These are phyloP conservation scores for Saccharomycopsis vini DNA, from an alignment of 805 yeast genomes.

Conservation along the genomic window DNA sequence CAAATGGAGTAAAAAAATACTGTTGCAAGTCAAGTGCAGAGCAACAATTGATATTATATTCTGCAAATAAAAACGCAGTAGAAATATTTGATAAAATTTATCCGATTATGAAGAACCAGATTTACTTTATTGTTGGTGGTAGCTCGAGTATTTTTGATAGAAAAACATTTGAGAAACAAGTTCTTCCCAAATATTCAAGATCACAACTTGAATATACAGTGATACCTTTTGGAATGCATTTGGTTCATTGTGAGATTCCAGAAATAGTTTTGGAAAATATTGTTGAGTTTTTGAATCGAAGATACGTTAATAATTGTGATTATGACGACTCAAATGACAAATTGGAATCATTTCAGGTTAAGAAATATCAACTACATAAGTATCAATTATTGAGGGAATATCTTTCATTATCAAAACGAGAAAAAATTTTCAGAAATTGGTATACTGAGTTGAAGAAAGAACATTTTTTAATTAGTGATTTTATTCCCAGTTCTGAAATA, in stretches of 20 bases:
- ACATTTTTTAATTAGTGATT: no score
- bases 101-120: not conserved
- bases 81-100: not conserved
- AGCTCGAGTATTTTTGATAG: not conserved
- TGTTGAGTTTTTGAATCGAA: no score
- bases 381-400: no score
- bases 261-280: no score
- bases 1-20: not conserved
- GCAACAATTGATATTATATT: constrained; percentile 2
- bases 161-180: not conserved
- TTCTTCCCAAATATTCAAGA: not conserved
- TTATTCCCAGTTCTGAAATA: no score
- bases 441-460: no score
- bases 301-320: no score
- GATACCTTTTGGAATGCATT: not conserved
- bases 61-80: not conserved
- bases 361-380: no score
- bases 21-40: constrained; percentile 2
- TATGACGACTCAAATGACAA: no score
- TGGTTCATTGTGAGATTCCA: not conserved
- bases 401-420: no score
- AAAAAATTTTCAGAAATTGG: no score
- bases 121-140: not conserved
- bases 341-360: no score
- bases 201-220: not conserved